A percentile compares a stretch with the other conserved stretches of the same genome.
Evolutionary conservation across 371 early-diverging fungal species (phyloP).

Genomic region (Mucor indicus): DNA sequence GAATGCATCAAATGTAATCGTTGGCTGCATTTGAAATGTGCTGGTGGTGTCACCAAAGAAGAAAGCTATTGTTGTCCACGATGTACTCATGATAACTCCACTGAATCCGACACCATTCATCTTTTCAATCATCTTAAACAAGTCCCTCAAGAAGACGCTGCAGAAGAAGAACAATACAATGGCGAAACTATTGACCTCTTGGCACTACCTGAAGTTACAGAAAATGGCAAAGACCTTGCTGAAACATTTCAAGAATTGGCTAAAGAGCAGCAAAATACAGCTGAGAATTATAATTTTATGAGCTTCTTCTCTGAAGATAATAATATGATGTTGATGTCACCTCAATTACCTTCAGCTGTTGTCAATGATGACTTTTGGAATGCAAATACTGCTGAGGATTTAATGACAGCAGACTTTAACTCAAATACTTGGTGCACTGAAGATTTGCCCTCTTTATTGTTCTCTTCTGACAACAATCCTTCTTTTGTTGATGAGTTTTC

Average conservation of each 20-base stretch:
- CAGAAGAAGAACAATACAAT: constrained; percentile 2
- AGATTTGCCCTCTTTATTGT: background rate
- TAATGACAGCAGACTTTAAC: background rate
- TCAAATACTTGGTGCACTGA: background rate
- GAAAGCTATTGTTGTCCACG: constrained; percentile 48
- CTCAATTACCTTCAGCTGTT: background rate
- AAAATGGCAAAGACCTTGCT: background rate
- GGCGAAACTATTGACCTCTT: background rate
- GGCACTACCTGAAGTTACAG: constrained; percentile 1
- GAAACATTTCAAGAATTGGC: background rate
- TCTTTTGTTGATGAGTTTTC: constrained; percentile 4
- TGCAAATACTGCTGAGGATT: too few species aligned
- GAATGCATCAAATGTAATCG: constrained; percentile 50
- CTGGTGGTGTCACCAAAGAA: constrained; percentile 33
- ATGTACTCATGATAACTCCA: constrained; percentile 16
- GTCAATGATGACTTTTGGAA: too few species aligned
- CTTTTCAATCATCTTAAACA: too few species aligned
- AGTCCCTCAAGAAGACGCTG: background rate
- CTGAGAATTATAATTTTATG: background rate
- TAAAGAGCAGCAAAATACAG: background rate
- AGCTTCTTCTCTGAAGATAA: constrained; percentile 6
- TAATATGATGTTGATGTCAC: background rate
- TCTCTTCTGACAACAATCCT: constrained; percentile 14
- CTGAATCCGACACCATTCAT: too few species aligned
- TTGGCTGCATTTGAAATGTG: constrained; percentile 57